Base-by-base conservation (phyloP, 2,329 filamentous ascomycete species). In the Mariannaea elegans region DNA sequence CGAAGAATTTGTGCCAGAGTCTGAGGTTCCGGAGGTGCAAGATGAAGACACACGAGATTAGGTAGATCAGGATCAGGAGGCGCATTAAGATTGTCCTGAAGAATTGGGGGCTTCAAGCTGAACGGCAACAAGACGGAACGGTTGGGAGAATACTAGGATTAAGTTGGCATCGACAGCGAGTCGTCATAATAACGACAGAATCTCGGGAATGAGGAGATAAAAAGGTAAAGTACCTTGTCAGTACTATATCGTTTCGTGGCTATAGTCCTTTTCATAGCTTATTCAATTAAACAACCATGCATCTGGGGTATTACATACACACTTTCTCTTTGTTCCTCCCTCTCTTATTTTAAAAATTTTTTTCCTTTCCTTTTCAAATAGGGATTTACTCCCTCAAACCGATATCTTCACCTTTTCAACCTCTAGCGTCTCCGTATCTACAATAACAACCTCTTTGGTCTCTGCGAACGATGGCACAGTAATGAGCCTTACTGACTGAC, bases 341-440 rank as follows among this genome's bases (percentile, higher is more conserved):
- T 21, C 27, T 27, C 32, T 2, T 46, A 14, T 29, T 34, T 41
- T 46, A 24, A n/a, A n/a, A 54, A 31, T 27, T 5, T 27, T 27
- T 27, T 5, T 9, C 6, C 36, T 38, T 19, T 41, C 7, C 38
- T n/a, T 34, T 34, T 14, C 13, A 4, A 14, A 10, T 34, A 27
- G 24, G 9, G 24, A 6, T 12, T 19, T 4, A 18, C 5, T 19
- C 36, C 54, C 21, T 63, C 63, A 60, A 66, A 47, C 59, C n/a
- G 69, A 70, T 61, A 88, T 85, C 70, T 86, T 88, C 19, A 97
- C 81, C 47, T 85, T 81, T 66, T 93, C 89, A 1, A 91, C 88
- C 45, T 94, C 91, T 60, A 97, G 76, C 2, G 91, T 96, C 77
- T 98, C 94, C 44, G 87, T 82, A 77, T 99, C 94, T 10, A 99